A percentile compares a stretch with the other conserved stretches of the same genome.
phyloP scores from a whole-genome alignment of 2,329 filamentous ascomycete genomes.

The Scytalidium sp. region DNA sequence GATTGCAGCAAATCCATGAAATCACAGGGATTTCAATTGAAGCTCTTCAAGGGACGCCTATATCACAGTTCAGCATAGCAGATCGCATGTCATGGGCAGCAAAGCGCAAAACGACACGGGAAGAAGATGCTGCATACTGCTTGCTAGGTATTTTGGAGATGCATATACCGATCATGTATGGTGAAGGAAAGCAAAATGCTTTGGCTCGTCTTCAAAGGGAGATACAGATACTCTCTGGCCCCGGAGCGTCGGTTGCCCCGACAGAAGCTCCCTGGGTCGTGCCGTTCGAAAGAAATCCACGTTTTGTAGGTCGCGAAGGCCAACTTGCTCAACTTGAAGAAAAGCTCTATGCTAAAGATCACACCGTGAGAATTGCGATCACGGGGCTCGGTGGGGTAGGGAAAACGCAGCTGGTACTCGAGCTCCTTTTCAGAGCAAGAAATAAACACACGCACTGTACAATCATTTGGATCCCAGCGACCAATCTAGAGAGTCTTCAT shows the following conservation, averaged over 20 bases:
- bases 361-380: conserved; percentile 21
- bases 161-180: conserved; percentile 39
- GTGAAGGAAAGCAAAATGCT: conserved; percentile 23
- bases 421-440: background rate
- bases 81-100: conserved; percentile 36
- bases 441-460: conserved; percentile 24
- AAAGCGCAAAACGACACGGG: conserved; percentile 26
- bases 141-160: conserved; percentile 39
- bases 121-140: conserved; percentile 40
- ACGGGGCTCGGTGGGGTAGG: conserved; percentile 21
- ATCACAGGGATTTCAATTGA: conserved; percentile 5
- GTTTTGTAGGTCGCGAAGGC: conserved; percentile 23
- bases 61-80: conserved; percentile 3
- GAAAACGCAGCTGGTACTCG: conserved; percentile 16
- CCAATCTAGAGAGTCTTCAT: conserved; percentile 11
- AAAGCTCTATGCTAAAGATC: conserved; percentile 19
- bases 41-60: conserved; percentile 5
- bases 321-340: conserved; percentile 22
- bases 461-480: conserved; percentile 36
- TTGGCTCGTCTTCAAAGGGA: conserved; percentile 32
- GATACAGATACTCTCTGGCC: too few species aligned
- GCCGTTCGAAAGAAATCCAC: conserved; percentile 11
- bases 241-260: too few species aligned
- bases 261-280: too few species aligned
- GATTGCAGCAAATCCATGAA: conserved; percentile 1